phyloP scores from a whole-genome alignment of 768 basidiomycete genomes.

The Russula earlei region DNA sequence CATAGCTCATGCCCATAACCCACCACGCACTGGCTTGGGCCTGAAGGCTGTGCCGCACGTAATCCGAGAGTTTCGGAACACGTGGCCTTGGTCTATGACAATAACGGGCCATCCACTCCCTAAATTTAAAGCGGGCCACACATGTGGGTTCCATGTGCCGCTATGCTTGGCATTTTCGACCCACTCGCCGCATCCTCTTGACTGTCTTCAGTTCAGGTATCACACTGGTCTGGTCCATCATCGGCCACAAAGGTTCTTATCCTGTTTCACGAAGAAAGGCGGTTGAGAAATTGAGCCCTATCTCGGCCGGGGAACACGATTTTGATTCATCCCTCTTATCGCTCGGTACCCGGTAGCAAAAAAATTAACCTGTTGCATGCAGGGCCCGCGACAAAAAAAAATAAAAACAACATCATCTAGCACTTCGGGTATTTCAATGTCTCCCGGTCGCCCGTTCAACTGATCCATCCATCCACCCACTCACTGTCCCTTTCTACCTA shows the following conservation, averaged over 20 bases:
- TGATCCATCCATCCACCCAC: not conserved
- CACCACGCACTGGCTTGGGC: no score
- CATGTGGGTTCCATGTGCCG: not conserved
- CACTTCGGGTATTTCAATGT: not conserved
- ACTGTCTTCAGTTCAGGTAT: no score
- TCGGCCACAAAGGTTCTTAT: no score
- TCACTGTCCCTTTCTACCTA: not conserved
- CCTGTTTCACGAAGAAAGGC: not conserved
- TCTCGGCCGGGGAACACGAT: not conserved
- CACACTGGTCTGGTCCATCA: no score
- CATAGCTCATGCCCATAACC: no score
- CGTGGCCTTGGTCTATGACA: no score
- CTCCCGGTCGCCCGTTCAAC: not conserved
- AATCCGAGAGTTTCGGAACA: not conserved
- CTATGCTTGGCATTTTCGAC: not conserved
- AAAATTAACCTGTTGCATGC: not conserved
- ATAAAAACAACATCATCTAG: not conserved
- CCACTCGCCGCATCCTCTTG: not conserved
- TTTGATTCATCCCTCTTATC: not conserved
- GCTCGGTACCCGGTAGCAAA: not conserved
- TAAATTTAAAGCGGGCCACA: not conserved
- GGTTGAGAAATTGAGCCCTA: not conserved
- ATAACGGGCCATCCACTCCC: no score
- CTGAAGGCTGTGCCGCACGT: slow-evolving; percentile 6
- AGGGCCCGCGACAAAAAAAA: not conserved